Percentiles rank a stretch among this genome's conserved stretches.
Conservation (phyloP, 192 early-diverging fungal genomes). For the Backusella circina region DNA sequence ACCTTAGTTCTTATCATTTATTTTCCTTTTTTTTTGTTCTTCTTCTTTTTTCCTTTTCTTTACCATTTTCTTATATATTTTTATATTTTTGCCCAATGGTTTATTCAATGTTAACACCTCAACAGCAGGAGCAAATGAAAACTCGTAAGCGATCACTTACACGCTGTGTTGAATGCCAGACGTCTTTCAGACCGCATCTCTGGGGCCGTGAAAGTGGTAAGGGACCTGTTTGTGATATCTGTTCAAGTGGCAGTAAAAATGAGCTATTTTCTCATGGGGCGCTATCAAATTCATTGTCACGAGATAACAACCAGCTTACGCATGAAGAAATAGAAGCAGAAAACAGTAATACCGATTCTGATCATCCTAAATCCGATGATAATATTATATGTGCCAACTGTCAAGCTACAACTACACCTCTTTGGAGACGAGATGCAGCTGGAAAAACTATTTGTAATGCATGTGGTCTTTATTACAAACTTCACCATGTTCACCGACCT, state of each 20-base stretch:
- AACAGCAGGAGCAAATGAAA: conserved; percentile 4
- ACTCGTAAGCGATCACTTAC: conserved; percentile 22
- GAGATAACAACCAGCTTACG: neutral
- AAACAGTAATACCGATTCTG: neutral
- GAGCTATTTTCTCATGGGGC: neutral
- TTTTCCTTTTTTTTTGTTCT: neutral
- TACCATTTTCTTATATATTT: neutral
- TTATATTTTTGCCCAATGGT: neutral
- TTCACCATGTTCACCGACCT: conserved; percentile 73
- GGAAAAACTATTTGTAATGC: conserved; percentile 85
- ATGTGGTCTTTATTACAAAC: conserved; percentile 86
- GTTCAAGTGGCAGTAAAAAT: conserved; percentile 8
- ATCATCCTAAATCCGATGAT: neutral
- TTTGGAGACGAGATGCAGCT: conserved; percentile 71
- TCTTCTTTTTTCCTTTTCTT: neutral
- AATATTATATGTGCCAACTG: conserved; percentile 64
- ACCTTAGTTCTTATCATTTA: neutral
- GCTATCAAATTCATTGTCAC: neutral
- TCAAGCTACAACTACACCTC: conserved; percentile 62
- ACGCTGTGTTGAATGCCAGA: conserved; percentile 25
- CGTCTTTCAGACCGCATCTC: conserved; percentile 16
- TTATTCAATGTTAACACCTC: neutral
- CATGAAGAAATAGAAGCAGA: neutral
- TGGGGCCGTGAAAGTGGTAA: conserved; percentile 27
- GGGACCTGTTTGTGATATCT: conserved; percentile 24